These are phyloP conservation scores for Aspergillus puulaauensis DNA, from an alignment of 2,329 filamentous ascomycete species.

Conservation along the genomic window DNA sequence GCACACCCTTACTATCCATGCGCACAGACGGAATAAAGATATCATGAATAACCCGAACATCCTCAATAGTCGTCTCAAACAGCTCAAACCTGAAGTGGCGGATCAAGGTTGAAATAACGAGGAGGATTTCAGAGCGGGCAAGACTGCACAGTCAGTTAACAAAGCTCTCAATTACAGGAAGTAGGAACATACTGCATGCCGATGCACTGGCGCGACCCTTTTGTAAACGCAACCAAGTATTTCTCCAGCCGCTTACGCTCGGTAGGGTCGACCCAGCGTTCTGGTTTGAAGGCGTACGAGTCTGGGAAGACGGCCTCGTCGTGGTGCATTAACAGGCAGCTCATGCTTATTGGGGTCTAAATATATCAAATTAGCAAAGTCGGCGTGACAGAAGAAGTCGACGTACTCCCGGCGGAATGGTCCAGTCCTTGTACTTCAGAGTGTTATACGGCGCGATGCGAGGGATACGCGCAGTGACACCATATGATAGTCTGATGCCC, in stretches of 20 bases:
- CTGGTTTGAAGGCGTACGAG: slow-evolving; percentile 36
- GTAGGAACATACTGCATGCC: slow-evolving; percentile 40
- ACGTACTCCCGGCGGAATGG: slow-evolving; percentile 34
- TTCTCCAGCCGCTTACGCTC: slow-evolving; percentile 33
- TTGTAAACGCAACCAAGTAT: slow-evolving; percentile 41
- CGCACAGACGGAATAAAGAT: slow-evolving; percentile 6
- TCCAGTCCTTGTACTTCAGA: slow-evolving; percentile 32
- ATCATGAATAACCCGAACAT: slow-evolving; percentile 3
- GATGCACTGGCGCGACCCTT: slow-evolving; percentile 46
- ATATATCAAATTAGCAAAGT: not conserved
- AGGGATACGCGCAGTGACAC: slow-evolving; percentile 29
- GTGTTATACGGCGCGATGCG: slow-evolving; percentile 28
- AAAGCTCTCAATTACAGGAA: not conserved
- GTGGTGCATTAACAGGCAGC: slow-evolving; percentile 35
- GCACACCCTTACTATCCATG: slow-evolving; percentile 9
- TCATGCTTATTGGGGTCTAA: slow-evolving; percentile 39
- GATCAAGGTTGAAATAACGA: not conserved
- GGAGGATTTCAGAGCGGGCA: slow-evolving; percentile 8
- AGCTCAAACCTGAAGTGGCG: slow-evolving; percentile 4
- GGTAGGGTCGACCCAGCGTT: slow-evolving; percentile 36
- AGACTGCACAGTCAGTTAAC: not conserved
- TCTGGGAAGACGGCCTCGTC: slow-evolving; percentile 39
- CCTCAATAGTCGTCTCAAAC: slow-evolving; percentile 8
- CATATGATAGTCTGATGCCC: slow-evolving; percentile 28
- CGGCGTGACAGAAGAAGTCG: too few relatives aligned